phyloP scores from a whole-genome alignment of 176 grass and related monocot species.

The Tillandsia fasciculata region DNA sequence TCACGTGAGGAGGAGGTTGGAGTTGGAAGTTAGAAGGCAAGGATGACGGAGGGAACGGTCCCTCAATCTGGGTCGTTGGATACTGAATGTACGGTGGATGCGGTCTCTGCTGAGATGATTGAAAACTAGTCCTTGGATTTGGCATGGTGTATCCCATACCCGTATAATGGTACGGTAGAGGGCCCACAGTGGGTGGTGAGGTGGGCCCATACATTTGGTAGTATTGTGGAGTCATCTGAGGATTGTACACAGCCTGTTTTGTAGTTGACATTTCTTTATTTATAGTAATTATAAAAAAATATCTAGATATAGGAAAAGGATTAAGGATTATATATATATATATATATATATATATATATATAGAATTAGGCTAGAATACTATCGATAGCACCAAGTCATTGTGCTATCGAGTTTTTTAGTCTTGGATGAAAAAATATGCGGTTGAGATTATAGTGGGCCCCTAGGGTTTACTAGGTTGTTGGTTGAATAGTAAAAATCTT shows the following conservation, averaged over 20 bases:
- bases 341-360: no score
- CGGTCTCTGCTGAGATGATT: not conserved
- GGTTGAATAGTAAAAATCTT: no score
- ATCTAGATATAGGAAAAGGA: not conserved
- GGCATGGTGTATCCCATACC: conserved; percentile 10
- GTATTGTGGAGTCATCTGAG: conserved; percentile 33
- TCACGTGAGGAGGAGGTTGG: conserved; percentile 18
- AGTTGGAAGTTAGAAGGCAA: conserved; percentile 13
- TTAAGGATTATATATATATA: not conserved
- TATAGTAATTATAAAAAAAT: not conserved
- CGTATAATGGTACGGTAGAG: conserved; percentile 18
- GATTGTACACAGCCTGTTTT: conserved; percentile 23
- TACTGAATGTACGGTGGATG: conserved; percentile 17
- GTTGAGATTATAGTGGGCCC: no score
- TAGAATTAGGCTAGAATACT: no score
- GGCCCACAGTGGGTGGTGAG: conserved; percentile 16
- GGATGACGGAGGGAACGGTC: conserved; percentile 7
- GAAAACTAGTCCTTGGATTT: conserved; percentile 14
- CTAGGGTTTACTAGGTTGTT: no score
- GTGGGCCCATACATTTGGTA: conserved; percentile 27
- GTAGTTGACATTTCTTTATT: not conserved
- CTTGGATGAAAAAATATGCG: no score
- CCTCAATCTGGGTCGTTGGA: conserved; percentile 12
- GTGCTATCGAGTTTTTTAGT: no score
- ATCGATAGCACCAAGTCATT: no score